Conservation (phyloP, 495 filamentous ascomycete species). For the Niebla homalea region DNA sequence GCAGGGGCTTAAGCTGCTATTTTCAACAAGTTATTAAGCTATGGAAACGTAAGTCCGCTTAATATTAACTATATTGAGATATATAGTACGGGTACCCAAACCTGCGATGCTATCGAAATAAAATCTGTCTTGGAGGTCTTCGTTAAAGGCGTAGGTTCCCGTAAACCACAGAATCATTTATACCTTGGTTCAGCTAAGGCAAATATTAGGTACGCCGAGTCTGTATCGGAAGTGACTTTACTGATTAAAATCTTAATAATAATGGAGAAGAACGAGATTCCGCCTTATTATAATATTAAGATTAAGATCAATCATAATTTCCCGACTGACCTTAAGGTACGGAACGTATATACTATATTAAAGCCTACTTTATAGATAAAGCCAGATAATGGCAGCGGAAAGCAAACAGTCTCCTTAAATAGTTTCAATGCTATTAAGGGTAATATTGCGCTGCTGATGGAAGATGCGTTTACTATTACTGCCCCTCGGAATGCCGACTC, state of each 20-base stretch:
- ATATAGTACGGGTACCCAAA: conserved; percentile 31
- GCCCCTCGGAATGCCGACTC: conserved; percentile 29
- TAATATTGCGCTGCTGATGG: conserved; percentile 38
- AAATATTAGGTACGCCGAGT: conserved; percentile 83
- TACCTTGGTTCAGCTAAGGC: conserved; percentile 80
- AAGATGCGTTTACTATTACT: conserved; percentile 36
- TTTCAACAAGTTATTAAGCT: conserved; percentile 12
- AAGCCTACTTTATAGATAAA: conserved; percentile 47
- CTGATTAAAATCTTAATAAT: conserved; percentile 79
- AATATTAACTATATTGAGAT: conserved; percentile 27
- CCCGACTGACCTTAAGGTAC: conserved; percentile 57
- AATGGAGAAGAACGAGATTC: conserved; percentile 71
- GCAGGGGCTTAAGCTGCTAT: conserved; percentile 16
- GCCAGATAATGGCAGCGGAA: conserved; percentile 36
- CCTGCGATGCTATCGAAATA: conserved; percentile 32
- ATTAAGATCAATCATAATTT: conserved; percentile 67
- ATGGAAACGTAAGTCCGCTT: conserved; percentile 9
- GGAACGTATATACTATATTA: conserved; percentile 59
- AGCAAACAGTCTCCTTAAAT: conserved; percentile 47
- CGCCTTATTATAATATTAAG: conserved; percentile 83
- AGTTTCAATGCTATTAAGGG: conserved; percentile 59
- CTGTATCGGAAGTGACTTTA: conserved; percentile 70
- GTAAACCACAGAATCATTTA: conserved; percentile 41
- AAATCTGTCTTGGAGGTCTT: conserved; percentile 18
- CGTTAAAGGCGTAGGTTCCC: conserved; percentile 8